Evolutionary conservation across 345 rosid genomes (phyloP), one percentile per base, ranked within the genome.

Genomic region (Euclidium syriacum): DNA sequence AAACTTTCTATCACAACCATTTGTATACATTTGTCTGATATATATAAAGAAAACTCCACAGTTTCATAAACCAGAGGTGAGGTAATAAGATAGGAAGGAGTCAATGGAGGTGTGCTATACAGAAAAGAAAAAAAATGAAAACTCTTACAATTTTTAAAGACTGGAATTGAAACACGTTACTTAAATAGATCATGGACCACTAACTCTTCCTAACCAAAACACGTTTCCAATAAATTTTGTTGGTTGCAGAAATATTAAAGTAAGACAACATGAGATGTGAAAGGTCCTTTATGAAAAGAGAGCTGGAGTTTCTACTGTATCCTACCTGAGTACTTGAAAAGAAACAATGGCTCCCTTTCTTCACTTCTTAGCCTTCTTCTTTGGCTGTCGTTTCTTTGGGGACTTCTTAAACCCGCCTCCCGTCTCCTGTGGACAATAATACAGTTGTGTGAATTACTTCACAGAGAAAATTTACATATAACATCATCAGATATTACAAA

Each of bases 381-480:
- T 81, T 41, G 67, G 54, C 17, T 65, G 75, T 34, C 68, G 57
- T 51, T 78, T 81, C 78, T 62, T 80, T 66, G 39, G 79, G 1
- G 79, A 53, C 79, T 78, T 85, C 54, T 52, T 78, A 33, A 17
- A 57, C 25, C 74, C 73, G 9, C 47, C 62, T 66, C 84, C 83
- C 4, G 52, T 81, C 56, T 86, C 89, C 89, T 86, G 77, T 64
- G 52, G 64, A 42, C 70, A 63, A 14, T 48, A 63, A 14, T 48
- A 44, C 41, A 64, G 11, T 24, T 58, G 33, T 10, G 16, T 27
- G 18, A 33, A 9, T 60, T 34, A 61, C 27, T 12, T 36, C 61
- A 39, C 24, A 22, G 26, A 33, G 20, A 24, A 24, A 9, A 12
- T 43, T 29, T 27, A 4, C 38, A 14, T 11, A 2, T n/a, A 39